phyloP scores from a whole-genome alignment of 495 filamentous ascomycete genomes.

The Aspergillus bridgeri region DNA sequence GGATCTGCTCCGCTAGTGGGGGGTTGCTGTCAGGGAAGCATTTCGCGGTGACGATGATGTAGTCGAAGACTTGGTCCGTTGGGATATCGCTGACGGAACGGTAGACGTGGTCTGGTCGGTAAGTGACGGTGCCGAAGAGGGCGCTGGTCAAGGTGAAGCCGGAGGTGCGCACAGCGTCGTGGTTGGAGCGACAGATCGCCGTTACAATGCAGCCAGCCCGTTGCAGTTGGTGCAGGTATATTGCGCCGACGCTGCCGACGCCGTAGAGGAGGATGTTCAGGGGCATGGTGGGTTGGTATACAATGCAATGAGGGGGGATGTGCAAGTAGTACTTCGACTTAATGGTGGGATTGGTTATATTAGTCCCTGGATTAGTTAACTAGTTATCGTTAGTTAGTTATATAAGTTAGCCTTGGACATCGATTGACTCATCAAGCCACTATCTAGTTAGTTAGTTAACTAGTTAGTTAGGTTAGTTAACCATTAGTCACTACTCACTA shows the following conservation, averaged over 20 bases:
- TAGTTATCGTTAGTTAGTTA: no score
- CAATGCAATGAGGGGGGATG: background rate
- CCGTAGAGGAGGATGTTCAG: conserved; percentile 43
- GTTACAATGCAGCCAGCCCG: conserved; percentile 39
- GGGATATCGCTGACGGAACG: conserved; percentile 35
- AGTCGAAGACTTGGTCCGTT: conserved; percentile 39
- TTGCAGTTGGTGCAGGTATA: conserved; percentile 46
- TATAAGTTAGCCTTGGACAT: no score
- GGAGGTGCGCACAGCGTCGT: conserved; percentile 37
- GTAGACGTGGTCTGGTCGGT: conserved; percentile 35
- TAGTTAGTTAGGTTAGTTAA: no score
- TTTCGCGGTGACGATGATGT: conserved; percentile 42
- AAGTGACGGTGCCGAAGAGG: conserved; percentile 38
- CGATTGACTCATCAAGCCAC: no score
- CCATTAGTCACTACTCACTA: no score
- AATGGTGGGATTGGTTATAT: background rate
- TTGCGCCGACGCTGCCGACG: conserved; percentile 44
- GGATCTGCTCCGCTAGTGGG: conserved; percentile 33
- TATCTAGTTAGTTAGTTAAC: no score
- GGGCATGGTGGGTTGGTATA: background rate
- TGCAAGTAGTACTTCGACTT: background rate
- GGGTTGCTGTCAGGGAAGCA: conserved; percentile 35
- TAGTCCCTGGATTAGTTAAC: no score
- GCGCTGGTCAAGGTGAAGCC: conserved; percentile 49
- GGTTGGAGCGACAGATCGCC: conserved; percentile 53